phyloP scores from a whole-genome alignment of 768 basidiomycete species.

The Mycena haematopus region DNA sequence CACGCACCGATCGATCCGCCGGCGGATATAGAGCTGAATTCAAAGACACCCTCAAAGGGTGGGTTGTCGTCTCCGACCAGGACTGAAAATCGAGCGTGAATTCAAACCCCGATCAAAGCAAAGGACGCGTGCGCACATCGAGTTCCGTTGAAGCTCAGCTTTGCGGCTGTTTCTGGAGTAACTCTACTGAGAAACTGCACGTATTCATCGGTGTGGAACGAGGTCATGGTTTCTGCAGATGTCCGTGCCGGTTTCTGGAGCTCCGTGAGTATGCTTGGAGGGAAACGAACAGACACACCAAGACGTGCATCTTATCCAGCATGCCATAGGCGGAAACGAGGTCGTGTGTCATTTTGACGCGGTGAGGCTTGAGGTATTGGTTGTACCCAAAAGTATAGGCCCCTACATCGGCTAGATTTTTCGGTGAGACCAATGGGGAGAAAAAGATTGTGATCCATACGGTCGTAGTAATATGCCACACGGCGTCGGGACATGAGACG shows the following conservation, averaged over 20 bases:
- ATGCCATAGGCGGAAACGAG: slow-evolving; percentile 90
- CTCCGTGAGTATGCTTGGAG: background rate
- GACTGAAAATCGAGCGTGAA: slow-evolving; percentile 50
- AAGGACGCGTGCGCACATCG: slow-evolving; percentile 65
- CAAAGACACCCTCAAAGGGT: slow-evolving; percentile 94
- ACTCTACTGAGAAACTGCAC: slow-evolving; percentile 89
- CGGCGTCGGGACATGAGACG: slow-evolving; percentile 68
- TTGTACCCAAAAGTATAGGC: slow-evolving; percentile 83
- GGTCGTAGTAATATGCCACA: slow-evolving; percentile 83
- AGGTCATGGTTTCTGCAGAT: slow-evolving; percentile 79
- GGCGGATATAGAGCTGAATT: slow-evolving; percentile 96
- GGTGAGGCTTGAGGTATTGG: slow-evolving; percentile 96
- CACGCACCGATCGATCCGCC: slow-evolving; percentile 91
- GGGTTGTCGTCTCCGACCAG: slow-evolving; percentile 93
- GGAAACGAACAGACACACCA: slow-evolving; percentile 58
- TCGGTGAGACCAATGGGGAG: background rate
- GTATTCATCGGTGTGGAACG: slow-evolving; percentile 99
- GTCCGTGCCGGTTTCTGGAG: slow-evolving; percentile 74
- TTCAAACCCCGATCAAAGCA: background rate
- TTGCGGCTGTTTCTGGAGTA: slow-evolving; percentile 89
- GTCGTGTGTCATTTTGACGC: slow-evolving; percentile 94
- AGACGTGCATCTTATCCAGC: slow-evolving; percentile 91
- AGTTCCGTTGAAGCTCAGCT: slow-evolving; percentile 82
- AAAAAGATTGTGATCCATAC: slow-evolving; percentile 43
- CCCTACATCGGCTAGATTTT: slow-evolving; percentile 64